Percentiles rank a stretch among this genome's conserved stretches.
phyloP scores from a whole-genome alignment of 169 alveolate species.

The Eimeria falciformis region DNA sequence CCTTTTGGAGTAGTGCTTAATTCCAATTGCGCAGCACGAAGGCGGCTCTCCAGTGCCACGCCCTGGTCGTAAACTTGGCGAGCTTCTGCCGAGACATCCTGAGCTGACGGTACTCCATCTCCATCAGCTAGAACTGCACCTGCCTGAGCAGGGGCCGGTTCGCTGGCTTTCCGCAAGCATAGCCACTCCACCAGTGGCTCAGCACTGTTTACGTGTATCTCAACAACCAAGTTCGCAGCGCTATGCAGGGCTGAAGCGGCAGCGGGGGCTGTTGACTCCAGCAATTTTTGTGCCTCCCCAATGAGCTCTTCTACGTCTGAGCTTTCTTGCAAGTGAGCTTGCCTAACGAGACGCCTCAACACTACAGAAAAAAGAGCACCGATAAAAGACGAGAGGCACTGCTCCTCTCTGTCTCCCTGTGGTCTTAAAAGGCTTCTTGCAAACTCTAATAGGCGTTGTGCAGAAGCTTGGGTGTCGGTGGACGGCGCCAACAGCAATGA shows the following conservation, averaged over 20 bases:
- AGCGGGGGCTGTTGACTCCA: neutral
- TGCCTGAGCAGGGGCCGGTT: neutral
- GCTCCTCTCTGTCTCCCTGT: neutral
- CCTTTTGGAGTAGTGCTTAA: neutral
- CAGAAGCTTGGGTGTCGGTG: neutral
- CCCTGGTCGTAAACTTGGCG: neutral
- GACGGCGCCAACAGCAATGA: constrained; percentile 18
- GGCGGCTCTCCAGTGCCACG: constrained; percentile 10
- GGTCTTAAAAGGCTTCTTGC: neutral
- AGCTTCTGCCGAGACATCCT: neutral
- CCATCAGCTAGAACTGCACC: neutral
- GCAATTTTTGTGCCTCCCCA: constrained; percentile 7
- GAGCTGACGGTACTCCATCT: neutral
- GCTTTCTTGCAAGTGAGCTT: neutral
- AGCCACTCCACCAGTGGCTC: constrained; percentile 59
- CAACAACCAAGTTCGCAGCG: neutral
- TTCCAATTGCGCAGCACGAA: neutral
- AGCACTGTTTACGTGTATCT: neutral
- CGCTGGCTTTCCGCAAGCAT: neutral
- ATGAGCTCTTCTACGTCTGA: constrained; percentile 11
- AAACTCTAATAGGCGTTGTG: constrained; percentile 4
- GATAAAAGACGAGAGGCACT: neutral
- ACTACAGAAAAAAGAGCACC: neutral
- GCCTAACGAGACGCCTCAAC: constrained; percentile 14
- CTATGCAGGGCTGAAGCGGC: constrained; percentile 39